Evolutionary conservation across 2,329 filamentous ascomycete genomes (phyloP).

Genomic region (Chaetomium olivaceum): DNA sequence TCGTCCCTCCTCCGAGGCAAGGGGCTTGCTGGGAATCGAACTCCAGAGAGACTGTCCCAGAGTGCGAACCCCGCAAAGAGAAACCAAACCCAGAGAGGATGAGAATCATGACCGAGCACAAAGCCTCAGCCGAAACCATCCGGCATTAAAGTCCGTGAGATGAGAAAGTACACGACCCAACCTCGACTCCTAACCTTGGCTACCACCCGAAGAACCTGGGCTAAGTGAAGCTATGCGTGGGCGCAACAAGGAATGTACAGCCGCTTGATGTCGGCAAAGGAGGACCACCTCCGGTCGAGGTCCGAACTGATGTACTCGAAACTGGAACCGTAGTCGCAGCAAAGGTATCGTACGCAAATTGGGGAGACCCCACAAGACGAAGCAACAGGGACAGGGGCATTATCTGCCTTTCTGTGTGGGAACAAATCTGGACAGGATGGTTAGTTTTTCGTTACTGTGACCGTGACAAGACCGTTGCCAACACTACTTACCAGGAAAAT

Average conservation of each 20-base stretch:
- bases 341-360: background rate
- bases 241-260: background rate
- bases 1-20: background rate
- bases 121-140: background rate
- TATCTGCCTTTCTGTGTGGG: slow-evolving; percentile 21
- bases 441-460: slow-evolving; percentile 3
- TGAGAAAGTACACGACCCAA: background rate
- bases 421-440: slow-evolving; percentile 25
- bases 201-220: background rate
- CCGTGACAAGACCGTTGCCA: no score
- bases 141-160: background rate
- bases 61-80: background rate
- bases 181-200: background rate
- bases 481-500: slow-evolving; percentile 62
- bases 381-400: background rate
- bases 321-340: background rate
- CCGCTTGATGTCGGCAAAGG: background rate
- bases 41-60: background rate
- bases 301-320: background rate
- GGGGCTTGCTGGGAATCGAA: background rate
- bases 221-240: background rate
- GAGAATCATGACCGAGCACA: background rate
- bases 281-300: background rate
- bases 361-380: background rate
- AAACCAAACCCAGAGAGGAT: background rate